A percentile compares a stretch with the other conserved stretches of the same genome.
These are phyloP conservation scores for Fulvia fulva DNA, from an alignment of 2,329 filamentous ascomycete genomes.

Conservation along the genomic window DNA sequence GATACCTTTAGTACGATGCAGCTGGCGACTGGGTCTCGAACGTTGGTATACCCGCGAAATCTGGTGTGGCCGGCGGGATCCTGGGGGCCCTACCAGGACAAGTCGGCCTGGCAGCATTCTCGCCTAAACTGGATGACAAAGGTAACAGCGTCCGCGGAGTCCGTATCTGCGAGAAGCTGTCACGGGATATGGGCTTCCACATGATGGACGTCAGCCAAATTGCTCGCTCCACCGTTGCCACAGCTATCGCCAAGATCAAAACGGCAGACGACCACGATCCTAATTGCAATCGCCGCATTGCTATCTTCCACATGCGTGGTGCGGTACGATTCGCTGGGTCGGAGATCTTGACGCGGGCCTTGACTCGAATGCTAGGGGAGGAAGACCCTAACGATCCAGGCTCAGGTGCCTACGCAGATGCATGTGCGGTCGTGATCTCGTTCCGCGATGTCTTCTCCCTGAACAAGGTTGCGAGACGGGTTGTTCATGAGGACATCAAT, in stretches of 20 bases:
- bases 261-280: conserved; percentile 10
- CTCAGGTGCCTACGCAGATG: conserved; percentile 20
- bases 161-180: conserved; percentile 20
- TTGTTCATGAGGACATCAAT: conserved; percentile 21
- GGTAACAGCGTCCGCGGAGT: conserved; percentile 26
- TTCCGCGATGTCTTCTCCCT: conserved; percentile 24
- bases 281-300: conserved; percentile 10
- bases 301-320: conserved; percentile 24
- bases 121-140: conserved; percentile 21
- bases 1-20: conserved; percentile 33
- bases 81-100: conserved; percentile 23
- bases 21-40: conserved; percentile 40
- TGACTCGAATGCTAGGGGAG: conserved; percentile 17
- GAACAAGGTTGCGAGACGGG: conserved; percentile 20
- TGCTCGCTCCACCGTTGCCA: conserved; percentile 21
- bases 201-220: conserved; percentile 26
- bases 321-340: conserved; percentile 23
- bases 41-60: conserved; percentile 40
- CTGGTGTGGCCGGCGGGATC: conserved; percentile 28
- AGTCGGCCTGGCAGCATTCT: conserved; percentile 23
- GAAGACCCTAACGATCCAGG: conserved; percentile 14
- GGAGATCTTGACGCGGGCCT: conserved; percentile 21
- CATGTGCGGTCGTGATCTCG: conserved; percentile 24
- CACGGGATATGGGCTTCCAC: conserved; percentile 24
- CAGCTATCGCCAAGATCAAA: conserved; percentile 15